Evolutionary conservation across 345 rosid species (phyloP).

Genomic region (Kandelia obovata): DNA sequence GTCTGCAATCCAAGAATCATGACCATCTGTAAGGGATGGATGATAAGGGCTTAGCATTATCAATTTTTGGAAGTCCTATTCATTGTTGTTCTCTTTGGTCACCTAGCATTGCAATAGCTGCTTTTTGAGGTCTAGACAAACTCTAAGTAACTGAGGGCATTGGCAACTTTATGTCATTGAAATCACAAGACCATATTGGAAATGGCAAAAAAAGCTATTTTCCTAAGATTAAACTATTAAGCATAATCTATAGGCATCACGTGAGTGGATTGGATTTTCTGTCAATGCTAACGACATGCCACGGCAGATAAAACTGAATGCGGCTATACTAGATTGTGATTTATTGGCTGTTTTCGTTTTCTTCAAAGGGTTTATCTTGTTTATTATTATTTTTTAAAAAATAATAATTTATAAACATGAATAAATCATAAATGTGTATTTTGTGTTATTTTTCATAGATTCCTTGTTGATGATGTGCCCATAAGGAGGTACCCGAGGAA

Average conservation of each 20-base stretch:
- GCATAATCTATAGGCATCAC: background rate
- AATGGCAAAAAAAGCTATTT: background rate
- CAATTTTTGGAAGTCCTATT: background rate
- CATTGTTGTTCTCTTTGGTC: background rate
- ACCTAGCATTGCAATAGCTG: background rate
- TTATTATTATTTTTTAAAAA: background rate
- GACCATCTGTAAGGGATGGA: background rate
- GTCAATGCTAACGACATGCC: constrained; percentile 1
- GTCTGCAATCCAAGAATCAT: background rate
- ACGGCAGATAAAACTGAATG: constrained; percentile 8
- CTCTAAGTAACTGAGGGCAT: background rate
- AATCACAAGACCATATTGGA: constrained; percentile 8
- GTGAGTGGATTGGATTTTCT: background rate
- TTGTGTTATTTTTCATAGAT: constrained; percentile 39
- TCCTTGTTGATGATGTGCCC: constrained; percentile 91
- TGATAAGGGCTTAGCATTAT: background rate
- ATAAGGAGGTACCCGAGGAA: constrained; percentile 85
- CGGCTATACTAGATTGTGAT: background rate
- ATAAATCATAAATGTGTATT: background rate
- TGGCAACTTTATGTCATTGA: background rate
- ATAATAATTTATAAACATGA: too few relatives aligned
- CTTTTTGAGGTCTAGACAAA: background rate
- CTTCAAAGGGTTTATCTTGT: background rate
- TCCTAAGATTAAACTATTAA: background rate
- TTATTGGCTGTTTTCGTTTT: too few relatives aligned